Base-by-base conservation (phyloP, 805 yeast genomes). In the Candida silvatica region DNA sequence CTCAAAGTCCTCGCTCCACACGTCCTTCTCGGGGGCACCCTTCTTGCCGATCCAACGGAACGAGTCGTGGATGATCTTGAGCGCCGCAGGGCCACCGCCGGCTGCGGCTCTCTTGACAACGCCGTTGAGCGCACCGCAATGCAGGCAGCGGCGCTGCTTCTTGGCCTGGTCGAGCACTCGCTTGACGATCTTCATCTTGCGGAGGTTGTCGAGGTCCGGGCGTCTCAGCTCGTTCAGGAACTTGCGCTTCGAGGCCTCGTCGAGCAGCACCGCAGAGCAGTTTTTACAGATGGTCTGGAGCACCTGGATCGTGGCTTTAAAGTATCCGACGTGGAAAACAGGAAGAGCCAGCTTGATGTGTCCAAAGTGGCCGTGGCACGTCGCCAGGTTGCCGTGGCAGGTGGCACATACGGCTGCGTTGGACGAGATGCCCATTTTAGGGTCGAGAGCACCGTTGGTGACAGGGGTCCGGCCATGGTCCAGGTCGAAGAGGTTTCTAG, bases 311-410 rank as follows among this genome's bases (percentile, higher is more conserved):
- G 86, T 82, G 29, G 88, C 79, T 56, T 90, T 90, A 69, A 92
- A 92, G 58, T 88, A 92, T 15, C 99, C 99, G 31, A 92, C 92
- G 53, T 92, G 98, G 63, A 90, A 92, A 11, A 88, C 97, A 2
- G 99, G 99, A 30, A 92, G 65, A 0, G 97, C 95, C 35, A 92
- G 69, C 49, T 85, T 75, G 43, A 92, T 74, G 52, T 94, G 96
- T 28, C 99, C 99, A 57, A 92, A 92, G 62, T 92, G 99, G 39
- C 99, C 99, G 61, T 90, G 97, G 58, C 99, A 92, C 2, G 95
- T 74, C 0, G 95, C 95, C 44, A 92, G 63, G 46, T 77, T 77
- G 3, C 97, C 97, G 48, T 77, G 85, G 61, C 99, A 92, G 1
- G 97, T 94, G 11, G 73, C 57, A 66, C 99, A 92, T 54, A 82